Evolutionary conservation across 345 rosid species (phyloP).

Genomic region (Brassica napus): Da-Ae NC_063451.1:42205501-42206000

Average conservation of each 20-base stretch:
- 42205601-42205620: slow-evolving; percentile 92
- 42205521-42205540: slow-evolving; percentile 99
- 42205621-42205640: slow-evolving; percentile 92
- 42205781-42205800: slow-evolving; percentile 85
- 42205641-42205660: slow-evolving; percentile 55
- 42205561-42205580: slow-evolving; percentile 93
- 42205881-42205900: neutral
- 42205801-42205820: neutral
- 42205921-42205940: neutral
- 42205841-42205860: neutral
- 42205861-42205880: neutral
- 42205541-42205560: slow-evolving; percentile 91
- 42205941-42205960: neutral
- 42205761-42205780: slow-evolving; percentile 88
- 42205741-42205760: slow-evolving; percentile 99
- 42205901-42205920: neutral
- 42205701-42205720: slow-evolving; percentile 9
- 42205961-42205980: neutral
- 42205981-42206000: slow-evolving; percentile 95
- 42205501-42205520: slow-evolving; percentile 55
- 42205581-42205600: slow-evolving; percentile 94
- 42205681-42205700: slow-evolving; percentile 1
- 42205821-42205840: neutral
- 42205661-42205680: slow-evolving; percentile 6
- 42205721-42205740: slow-evolving; percentile 34